A percentile compares a stretch with the other conserved stretches of the same genome.
These are phyloP conservation scores for Kazachstania taianensis DNA, from an alignment of 805 yeast genomes.

Conservation along the genomic window DNA sequence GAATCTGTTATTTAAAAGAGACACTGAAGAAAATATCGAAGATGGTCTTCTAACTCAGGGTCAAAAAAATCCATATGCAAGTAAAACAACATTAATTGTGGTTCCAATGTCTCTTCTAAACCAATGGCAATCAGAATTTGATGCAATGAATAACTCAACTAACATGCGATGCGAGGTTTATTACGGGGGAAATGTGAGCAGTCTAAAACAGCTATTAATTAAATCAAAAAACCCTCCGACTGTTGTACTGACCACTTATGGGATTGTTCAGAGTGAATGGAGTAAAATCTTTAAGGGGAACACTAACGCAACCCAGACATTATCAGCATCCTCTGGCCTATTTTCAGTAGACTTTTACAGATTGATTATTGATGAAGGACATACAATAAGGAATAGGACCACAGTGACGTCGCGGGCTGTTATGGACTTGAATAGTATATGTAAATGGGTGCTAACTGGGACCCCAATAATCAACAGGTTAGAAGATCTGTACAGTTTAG, in stretches of 20 bases:
- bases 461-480: conserved; percentile 84
- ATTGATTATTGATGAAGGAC: conserved; percentile 82
- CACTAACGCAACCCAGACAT: conserved; percentile 2
- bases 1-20: conserved; percentile 6
- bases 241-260: conserved; percentile 76
- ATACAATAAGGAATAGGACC: conserved; percentile 68
- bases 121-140: conserved; percentile 84
- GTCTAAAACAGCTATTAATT: conserved; percentile 40
- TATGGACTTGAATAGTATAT: conserved; percentile 47
- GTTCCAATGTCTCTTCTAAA: conserved; percentile 86
- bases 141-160: conserved; percentile 40
- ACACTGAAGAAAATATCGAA: conserved; percentile 1
- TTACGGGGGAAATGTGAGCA: conserved; percentile 58
- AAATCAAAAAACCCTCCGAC: conserved; percentile 42
- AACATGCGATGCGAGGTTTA: conserved; percentile 48
- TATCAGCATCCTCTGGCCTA: conserved; percentile 37
- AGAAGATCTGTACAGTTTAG: conserved; percentile 75
- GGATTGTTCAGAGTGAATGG: conserved; percentile 75
- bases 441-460: conserved; percentile 85
- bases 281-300: conserved; percentile 31
- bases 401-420: conserved; percentile 76
- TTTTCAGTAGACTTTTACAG: conserved; percentile 68
- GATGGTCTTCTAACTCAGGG: not conserved
- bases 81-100: conserved; percentile 62
- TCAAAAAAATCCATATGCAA: conserved; percentile 41